Evolutionary conservation across 192 early-diverging fungal species (phyloP).

Genomic region (Oehlia diaphana): DNA sequence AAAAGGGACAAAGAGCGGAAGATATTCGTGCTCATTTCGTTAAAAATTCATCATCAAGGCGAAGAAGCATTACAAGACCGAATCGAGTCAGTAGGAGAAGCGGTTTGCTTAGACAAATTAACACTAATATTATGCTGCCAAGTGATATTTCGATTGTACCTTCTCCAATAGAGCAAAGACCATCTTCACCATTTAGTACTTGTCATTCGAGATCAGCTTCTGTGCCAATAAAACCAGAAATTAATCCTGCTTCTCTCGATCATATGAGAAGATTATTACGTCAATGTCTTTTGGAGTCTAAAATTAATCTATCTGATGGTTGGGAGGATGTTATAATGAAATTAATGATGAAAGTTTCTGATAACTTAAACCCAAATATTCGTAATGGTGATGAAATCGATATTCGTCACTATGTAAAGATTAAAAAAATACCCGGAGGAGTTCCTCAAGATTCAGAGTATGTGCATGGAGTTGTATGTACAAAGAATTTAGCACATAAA

Average conservation of each 20-base stretch:
- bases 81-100: slow-evolving; percentile 33
- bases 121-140: slow-evolving; percentile 35
- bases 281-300: slow-evolving; percentile 69
- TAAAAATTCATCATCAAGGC: slow-evolving; percentile 41
- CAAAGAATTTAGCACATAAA: slow-evolving; percentile 92
- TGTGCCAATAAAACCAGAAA: slow-evolving; percentile 43
- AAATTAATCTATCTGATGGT: slow-evolving; percentile 49
- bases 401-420: slow-evolving; percentile 87
- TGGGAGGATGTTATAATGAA: slow-evolving; percentile 77
- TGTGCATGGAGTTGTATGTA: slow-evolving; percentile 88
- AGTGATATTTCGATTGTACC: slow-evolving; percentile 38
- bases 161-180: slow-evolving; percentile 40
- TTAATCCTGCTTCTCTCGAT: slow-evolving; percentile 62
- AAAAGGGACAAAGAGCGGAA: slow-evolving; percentile 40
- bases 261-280: slow-evolving; percentile 71
- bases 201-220: slow-evolving; percentile 37
- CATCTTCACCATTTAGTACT: slow-evolving; percentile 36
- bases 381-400: slow-evolving; percentile 83
- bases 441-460: slow-evolving; percentile 75
- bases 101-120: slow-evolving; percentile 40
- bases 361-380: slow-evolving; percentile 63
- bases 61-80: slow-evolving; percentile 50
- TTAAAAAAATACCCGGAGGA: slow-evolving; percentile 94
- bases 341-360: slow-evolving; percentile 66
- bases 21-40: slow-evolving; percentile 56